Evolutionary conservation across 2,329 filamentous ascomycete species (phyloP).

Genomic region (Colletotrichum sp.): DNA sequence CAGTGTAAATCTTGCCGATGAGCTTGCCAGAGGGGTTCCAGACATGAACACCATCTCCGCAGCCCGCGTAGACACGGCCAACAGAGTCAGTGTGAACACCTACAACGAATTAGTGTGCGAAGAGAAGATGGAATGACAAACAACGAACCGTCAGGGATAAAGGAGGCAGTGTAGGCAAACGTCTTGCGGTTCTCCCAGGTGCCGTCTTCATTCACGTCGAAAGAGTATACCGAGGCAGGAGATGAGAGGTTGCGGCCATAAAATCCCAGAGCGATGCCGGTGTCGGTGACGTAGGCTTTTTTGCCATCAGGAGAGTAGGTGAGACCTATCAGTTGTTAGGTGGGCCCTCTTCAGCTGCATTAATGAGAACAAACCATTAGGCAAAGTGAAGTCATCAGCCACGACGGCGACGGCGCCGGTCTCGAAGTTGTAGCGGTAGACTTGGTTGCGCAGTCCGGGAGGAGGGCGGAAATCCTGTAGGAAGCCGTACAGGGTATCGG

Average conservation of each 20-base stretch:
- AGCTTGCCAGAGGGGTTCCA: conserved; percentile 52
- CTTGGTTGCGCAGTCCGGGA: conserved; percentile 60
- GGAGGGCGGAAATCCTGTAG: conserved; percentile 61
- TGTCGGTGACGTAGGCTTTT: conserved; percentile 62
- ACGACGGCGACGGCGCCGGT: conserved; percentile 59
- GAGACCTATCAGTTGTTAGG: conserved; percentile 42
- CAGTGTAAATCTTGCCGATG: conserved; percentile 61
- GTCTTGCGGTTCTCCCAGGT: conserved; percentile 53
- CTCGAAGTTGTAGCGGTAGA: conserved; percentile 59
- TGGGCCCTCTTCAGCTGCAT: accelerated
- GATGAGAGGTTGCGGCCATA: conserved; percentile 41
- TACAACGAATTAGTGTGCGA: conserved; percentile 43
- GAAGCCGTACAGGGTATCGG: conserved; percentile 64
- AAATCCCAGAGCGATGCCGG: conserved; percentile 49
- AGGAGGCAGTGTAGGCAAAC: conserved; percentile 60
- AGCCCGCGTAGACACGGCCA: conserved; percentile 60
- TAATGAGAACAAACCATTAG: conserved; percentile 46
- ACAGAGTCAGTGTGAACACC: conserved; percentile 56
- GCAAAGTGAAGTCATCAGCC: conserved; percentile 60
- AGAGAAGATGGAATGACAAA: not conserved
- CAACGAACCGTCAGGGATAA: conserved; percentile 61
- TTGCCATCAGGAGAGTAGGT: conserved; percentile 59
- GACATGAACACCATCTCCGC: conserved; percentile 54
- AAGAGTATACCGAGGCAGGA: conserved; percentile 44
- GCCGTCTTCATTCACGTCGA: conserved; percentile 48